Evolutionary conservation across 129 eudicot genomes (phyloP).

Genomic region (Lactuca saligna): DNA sequence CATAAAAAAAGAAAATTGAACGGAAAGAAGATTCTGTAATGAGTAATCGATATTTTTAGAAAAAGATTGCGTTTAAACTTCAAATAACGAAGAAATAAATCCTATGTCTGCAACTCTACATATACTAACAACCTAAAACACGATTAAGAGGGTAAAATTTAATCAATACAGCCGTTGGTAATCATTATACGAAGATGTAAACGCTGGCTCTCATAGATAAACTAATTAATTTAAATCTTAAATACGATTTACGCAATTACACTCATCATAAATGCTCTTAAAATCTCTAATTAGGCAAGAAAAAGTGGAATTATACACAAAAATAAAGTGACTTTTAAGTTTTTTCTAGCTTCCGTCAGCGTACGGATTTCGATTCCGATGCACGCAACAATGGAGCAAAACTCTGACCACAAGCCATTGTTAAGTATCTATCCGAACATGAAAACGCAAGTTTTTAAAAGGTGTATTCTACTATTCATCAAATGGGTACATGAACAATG

Average conservation of each 20-base stretch:
- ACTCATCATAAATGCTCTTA: background rate
- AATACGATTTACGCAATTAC: conserved; percentile 11
- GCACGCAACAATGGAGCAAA: conserved; percentile 4
- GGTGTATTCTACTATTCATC: too few species aligned
- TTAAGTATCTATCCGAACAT: too few species aligned
- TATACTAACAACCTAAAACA: background rate
- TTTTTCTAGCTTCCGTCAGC: background rate
- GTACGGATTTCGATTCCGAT: background rate
- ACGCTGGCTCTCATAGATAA: background rate
- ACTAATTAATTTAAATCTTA: background rate
- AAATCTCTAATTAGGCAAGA: background rate
- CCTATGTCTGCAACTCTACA: background rate
- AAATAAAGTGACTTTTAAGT: background rate
- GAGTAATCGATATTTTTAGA: background rate
- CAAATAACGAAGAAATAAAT: background rate
- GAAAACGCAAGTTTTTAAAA: too few species aligned
- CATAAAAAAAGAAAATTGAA: background rate
- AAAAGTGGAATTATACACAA: background rate
- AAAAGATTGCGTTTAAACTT: background rate
- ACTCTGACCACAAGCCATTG: background rate
- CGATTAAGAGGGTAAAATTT: conserved; percentile 1
- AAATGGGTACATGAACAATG: too few species aligned
- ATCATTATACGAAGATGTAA: background rate
- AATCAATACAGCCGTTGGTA: conserved; percentile 7
- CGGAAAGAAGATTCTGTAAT: background rate